Evolutionary conservation across 2,329 filamentous ascomycete species (phyloP).

Genomic region (Talaromyces sp.): DNA sequence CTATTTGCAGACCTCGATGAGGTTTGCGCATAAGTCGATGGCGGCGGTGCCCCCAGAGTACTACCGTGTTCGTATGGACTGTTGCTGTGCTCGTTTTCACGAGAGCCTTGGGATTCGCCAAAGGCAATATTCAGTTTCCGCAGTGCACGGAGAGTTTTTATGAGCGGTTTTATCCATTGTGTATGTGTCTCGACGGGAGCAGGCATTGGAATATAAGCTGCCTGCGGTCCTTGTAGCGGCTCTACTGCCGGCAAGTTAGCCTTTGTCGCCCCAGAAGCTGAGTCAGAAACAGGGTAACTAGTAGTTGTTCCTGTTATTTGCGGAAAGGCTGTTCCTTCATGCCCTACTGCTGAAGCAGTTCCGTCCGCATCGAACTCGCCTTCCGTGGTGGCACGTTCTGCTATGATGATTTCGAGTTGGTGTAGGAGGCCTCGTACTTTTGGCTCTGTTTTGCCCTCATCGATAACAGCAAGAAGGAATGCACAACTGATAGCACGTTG

Average conservation of each 20-base stretch:
- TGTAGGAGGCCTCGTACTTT: constrained; percentile 35
- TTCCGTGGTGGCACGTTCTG: constrained; percentile 35
- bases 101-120: constrained; percentile 14
- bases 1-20: background rate
- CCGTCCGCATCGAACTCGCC: constrained; percentile 21
- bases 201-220: constrained; percentile 22
- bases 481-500: constrained; percentile 44
- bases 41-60: background rate
- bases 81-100: background rate
- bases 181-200: constrained; percentile 31
- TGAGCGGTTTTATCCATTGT: constrained; percentile 42
- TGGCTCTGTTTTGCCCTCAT: constrained; percentile 38
- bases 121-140: constrained; percentile 42
- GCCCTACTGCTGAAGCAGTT: constrained; percentile 12
- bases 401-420: constrained; percentile 40
- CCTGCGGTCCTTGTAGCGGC: constrained; percentile 20
- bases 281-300: constrained; percentile 14
- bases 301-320: background rate
- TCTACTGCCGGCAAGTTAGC: constrained; percentile 19
- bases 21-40: background rate
- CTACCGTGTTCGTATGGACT: background rate
- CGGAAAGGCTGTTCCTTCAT: constrained; percentile 9
- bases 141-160: constrained; percentile 41
- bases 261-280: constrained; percentile 26
- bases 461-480: constrained; percentile 42